phyloP scores from a whole-genome alignment of 306 rosid genomes.

The Spatholobus suberectus region DNA sequence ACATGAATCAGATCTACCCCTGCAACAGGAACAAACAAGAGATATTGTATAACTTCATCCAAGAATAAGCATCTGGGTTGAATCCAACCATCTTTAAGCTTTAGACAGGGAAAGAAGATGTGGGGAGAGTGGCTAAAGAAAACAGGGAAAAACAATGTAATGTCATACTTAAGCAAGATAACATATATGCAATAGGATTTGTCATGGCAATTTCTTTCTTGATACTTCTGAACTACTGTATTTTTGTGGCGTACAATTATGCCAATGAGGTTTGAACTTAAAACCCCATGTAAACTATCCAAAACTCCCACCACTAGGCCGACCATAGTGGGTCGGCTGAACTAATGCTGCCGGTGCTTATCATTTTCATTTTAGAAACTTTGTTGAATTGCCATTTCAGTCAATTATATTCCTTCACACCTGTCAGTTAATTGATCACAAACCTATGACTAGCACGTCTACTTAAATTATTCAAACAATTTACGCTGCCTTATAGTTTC shows the following conservation, averaged over 20 bases:
- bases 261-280: neutral
- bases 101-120: conserved; percentile 5
- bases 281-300: neutral
- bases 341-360: neutral
- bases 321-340: neutral
- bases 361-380: conserved; percentile 6
- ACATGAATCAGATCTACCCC: conserved; percentile 77
- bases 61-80: neutral
- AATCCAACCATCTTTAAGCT: neutral
- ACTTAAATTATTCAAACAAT: neutral
- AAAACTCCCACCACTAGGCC: neutral
- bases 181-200: neutral
- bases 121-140: neutral
- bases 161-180: neutral
- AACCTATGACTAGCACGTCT: neutral
- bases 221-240: neutral
- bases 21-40: conserved; percentile 46
- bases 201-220: neutral
- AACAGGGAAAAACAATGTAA: neutral
- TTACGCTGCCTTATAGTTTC: neutral
- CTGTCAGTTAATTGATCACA: neutral
- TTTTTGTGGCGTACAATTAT: no score
- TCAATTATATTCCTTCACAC: conserved; percentile 7
- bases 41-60: neutral
- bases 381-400: conserved; percentile 26